Conservation (phyloP, 768 basidiomycete genomes). For the Lentinus tigrinus region DNA sequence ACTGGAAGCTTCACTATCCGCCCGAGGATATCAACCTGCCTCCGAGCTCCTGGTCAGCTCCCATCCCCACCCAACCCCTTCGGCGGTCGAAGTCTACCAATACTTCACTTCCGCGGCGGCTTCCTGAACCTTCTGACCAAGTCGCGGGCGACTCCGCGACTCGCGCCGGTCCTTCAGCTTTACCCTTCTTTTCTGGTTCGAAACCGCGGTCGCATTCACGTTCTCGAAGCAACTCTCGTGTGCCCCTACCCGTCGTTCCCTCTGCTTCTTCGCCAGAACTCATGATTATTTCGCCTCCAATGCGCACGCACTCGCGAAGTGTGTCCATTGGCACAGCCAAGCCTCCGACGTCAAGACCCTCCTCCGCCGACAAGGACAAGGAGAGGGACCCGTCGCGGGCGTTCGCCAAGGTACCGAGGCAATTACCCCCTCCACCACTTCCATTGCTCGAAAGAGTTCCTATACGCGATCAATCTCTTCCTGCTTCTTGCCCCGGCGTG, state of each 20-base stretch:
- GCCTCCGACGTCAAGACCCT: not conserved
- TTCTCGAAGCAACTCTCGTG: constrained; percentile 6
- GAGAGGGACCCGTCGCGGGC: not conserved
- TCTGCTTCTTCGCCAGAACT: constrained; percentile 10
- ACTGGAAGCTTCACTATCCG: not conserved
- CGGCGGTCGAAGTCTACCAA: constrained; percentile 1
- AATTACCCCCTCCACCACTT: not conserved
- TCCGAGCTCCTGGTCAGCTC: not conserved
- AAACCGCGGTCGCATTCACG: not conserved
- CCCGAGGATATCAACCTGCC: not conserved
- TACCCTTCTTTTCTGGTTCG: not conserved
- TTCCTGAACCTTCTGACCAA: not conserved
- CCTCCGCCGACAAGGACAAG: not conserved
- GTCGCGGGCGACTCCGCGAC: not conserved
- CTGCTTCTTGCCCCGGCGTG: not conserved
- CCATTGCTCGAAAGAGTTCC: not conserved
- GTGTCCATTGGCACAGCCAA: not conserved
- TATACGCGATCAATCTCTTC: not conserved
- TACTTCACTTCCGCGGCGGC: constrained; percentile 1
- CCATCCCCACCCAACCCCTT: not conserved
- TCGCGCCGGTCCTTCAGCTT: not conserved
- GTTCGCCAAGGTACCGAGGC: not conserved
- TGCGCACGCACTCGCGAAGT: constrained; percentile 5
- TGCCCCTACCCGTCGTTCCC: constrained; percentile 1
- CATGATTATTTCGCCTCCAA: constrained; percentile 7